Evolutionary conservation across 306 rosid species (phyloP), one percentile per base, ranked within the genome.

Genomic region (Lithocarpus polystachyus): DNA sequence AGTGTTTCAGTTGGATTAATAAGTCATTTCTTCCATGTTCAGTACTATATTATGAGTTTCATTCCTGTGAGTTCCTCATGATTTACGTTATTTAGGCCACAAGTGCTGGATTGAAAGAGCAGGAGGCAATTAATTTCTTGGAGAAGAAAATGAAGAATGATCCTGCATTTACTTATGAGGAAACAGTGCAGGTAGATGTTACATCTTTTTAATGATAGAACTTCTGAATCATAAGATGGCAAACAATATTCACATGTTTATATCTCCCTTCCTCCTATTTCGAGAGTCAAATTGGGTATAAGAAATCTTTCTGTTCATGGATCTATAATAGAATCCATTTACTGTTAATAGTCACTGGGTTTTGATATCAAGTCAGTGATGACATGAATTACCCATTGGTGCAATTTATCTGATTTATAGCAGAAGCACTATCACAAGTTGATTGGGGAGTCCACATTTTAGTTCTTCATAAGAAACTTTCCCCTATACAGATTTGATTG

Each of bases 111-210:
- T 86, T 81, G 65, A 96, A 96, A 83, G 99, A 96, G 82, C 99
- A 96, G 83, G 99, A 96, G 87, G 99, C 98, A 18, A 93, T 96
- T 68, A 96, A 96, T 88, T 96, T 96, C 90, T 87, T 96, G 93
- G 99, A 96, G 84, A 96, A 96, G 90, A 96, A 96, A 85, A 96
- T 96, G 99, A 96, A 96, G 93, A 93, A 86, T 80, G 97, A 96
- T 79, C 99, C 99, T 79, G 85, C 89, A 29, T 90, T 96, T 87
- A 86, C 98, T 68, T 96, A 93, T 5, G 97, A 91, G 55, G 99
- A 96, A 87, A 96, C 98, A 1, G 98, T 96, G 72, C 99, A 96
- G 99, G 99, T 96, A 74, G 77, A 74, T 40, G n/a, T 28, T 68
- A 4, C 68, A 43, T 75, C 51, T 48, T 70, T 35, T 70, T 48